Evolutionary conservation across 2,329 filamentous ascomycete genomes (phyloP), one percentile per base, ranked within the genome.

Genomic region (Teratosphaeria nubilosa): DNA sequence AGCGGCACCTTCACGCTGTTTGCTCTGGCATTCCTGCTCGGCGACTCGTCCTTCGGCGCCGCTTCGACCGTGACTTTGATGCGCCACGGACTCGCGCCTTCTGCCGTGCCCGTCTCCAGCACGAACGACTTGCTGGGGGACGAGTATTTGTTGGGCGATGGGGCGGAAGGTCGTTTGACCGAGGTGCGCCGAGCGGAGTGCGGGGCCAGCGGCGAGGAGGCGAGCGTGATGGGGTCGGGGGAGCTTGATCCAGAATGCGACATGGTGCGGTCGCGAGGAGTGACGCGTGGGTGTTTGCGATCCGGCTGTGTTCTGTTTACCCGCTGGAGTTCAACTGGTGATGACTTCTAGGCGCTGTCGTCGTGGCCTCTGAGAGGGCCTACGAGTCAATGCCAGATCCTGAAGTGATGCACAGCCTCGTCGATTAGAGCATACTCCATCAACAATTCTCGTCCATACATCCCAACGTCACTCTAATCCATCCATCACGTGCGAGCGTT

Each of bases 21-120:
- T 56, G 59, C 6, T 54, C 58, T 5, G 55, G 55, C 50, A 51
- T 37, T 30, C 57, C 65, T 65, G 14, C 53, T 61, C 13, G 65
- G 66, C 58, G 58, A 64, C 16, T 60, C 61, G 16, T 32, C 69
- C 65, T 58, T 68, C 41, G 74, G 75, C 61, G 78, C 75, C 14
- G 77, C 76, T 62, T 79, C 69, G 10, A 80, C 77, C 1, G 77
- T 80, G 57, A 80, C 77, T 58, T 76, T 77, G 67, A 79, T 77
- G 58, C 73, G 72, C 76, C 75, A 78, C 22, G 77, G 77, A 63
- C 75, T 78, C 31, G 68, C 70, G 56, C 69, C 72, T 16, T 67
- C 68, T 13, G 67, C 64, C 14, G 70, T 65, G 20, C 72, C 73
- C 7, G 76, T 75, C 60, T 73, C 73, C 62, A 79, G 60, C 50